Evolutionary conservation across 495 filamentous ascomycete genomes (phyloP).

Genomic region (Xylaria intraflava): DNA sequence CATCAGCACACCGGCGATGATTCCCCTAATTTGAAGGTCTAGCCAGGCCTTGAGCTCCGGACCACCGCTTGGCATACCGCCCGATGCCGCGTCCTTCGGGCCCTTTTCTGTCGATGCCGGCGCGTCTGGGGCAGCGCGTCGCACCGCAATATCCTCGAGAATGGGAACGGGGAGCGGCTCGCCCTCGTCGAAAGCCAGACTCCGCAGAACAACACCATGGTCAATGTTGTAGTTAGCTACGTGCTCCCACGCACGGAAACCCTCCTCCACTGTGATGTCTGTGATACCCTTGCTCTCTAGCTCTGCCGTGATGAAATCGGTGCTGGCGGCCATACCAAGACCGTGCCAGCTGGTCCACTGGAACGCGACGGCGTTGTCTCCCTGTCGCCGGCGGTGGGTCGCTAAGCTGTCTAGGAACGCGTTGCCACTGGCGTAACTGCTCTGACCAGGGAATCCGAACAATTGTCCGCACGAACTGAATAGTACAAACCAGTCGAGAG

Average conservation of each 20-base stretch:
- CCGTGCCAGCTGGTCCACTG: constrained; percentile 43
- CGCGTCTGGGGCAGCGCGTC: constrained; percentile 4
- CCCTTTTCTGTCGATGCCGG: background rate
- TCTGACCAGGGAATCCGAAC: constrained; percentile 47
- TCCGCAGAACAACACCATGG: constrained; percentile 34
- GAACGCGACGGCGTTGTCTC: constrained; percentile 34
- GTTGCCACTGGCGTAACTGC: constrained; percentile 51
- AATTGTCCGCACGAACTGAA: constrained; percentile 45
- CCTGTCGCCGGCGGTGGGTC: constrained; percentile 22
- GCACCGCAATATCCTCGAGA: constrained; percentile 29
- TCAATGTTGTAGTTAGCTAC: constrained; percentile 27
- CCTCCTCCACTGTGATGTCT: constrained; percentile 36
- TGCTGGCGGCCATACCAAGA: constrained; percentile 34
- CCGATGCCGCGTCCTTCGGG: background rate
- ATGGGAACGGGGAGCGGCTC: constrained; percentile 26
- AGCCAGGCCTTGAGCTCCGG: constrained; percentile 25
- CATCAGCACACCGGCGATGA: constrained; percentile 22
- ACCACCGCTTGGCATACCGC: constrained; percentile 1
- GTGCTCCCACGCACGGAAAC: constrained; percentile 38
- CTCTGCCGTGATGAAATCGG: constrained; percentile 37
- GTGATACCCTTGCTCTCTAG: constrained; percentile 39
- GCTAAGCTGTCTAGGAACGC: constrained; percentile 45
- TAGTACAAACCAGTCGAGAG: constrained; percentile 54
- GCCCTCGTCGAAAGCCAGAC: constrained; percentile 18
- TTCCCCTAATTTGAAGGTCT: constrained; percentile 15